phyloP scores from a whole-genome alignment of 306 rosid species.

The Psophocarpus tetragonolobus region DNA sequence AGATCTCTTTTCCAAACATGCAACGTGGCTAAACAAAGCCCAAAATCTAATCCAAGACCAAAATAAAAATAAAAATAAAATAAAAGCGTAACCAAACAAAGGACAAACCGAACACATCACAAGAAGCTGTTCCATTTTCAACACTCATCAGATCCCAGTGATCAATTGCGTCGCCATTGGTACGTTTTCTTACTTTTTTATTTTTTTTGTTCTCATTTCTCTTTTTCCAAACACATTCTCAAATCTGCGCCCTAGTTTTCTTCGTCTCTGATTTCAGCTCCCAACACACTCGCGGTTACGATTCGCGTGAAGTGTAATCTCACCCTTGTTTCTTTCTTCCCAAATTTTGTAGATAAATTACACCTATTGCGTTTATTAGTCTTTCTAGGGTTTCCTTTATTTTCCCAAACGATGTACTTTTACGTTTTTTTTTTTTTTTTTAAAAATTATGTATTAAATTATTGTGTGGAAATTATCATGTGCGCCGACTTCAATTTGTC shows the following conservation, averaged over 20 bases:
- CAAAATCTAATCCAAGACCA: not conserved
- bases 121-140: not conserved
- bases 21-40: constrained; percentile 37
- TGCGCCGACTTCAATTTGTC: not conserved
- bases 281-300: not conserved
- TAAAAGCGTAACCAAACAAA: not conserved
- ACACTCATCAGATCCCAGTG: constrained; percentile 29
- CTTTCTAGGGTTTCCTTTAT: constrained; percentile 6
- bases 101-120: not conserved
- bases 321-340: not conserved
- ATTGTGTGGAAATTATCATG: not conserved
- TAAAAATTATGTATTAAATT: not conserved
- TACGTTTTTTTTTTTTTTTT: too few relatives aligned
- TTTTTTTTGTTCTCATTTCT: too few relatives aligned
- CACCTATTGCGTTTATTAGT: not conserved
- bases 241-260: constrained; percentile 16
- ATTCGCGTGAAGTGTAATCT: constrained; percentile 21
- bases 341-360: not conserved
- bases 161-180: constrained; percentile 17
- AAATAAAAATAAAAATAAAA: not conserved
- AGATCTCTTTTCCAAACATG: not conserved
- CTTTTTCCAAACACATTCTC: not conserved
- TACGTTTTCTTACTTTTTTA: constrained; percentile 2
- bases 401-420: not conserved
- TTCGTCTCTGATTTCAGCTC: constrained; percentile 6